Base-by-base conservation (phyloP, 352 stramenopile species). In the Phytophthora fragariae region DNA sequence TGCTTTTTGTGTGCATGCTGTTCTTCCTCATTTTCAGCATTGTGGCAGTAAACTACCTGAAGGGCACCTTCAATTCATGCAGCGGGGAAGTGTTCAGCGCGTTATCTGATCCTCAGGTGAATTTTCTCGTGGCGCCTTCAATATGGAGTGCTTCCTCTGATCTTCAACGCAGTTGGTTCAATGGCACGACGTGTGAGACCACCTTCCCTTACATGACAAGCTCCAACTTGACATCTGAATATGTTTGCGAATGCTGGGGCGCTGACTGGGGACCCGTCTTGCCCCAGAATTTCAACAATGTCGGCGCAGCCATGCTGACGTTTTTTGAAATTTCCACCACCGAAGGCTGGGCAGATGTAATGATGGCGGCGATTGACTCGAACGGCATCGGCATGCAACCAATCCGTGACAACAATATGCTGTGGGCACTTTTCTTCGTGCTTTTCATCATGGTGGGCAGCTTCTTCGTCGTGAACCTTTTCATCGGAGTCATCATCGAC, bases 11-110 rank as follows among this genome's bases (percentile, higher is more conserved):
- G 2, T 98, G 92, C 57, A 82, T 92, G 49, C 79, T 99, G 0
- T 97, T 98, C 68, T 98, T 97, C 62, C 82, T 99, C 27, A 97
- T 99, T 53, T 99, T 99, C 82, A 97, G 92, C 64, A 98, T 99
- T 62, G 82, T 99, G 62, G 88, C 92, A 5, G 93, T 99, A 0
- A 97, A 94, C 44, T 98, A 98, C 68, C 80, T 99, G 54, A 98
- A 98, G 75, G 97, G 95, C 3, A 83, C 77, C 0, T 94, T 98
- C 74, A 89, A 93, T 65, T 52, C 75, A 0, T 99, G 96, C 76
- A 64, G 79, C 56, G 92, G 89, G n/a, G 72, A 85, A 27, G 71
- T 78, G 8, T 93, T 95, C 49, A 54, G 81, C 8, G 59, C 19
- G 0, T 72, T 95, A 8, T 80, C 79, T 0, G 31, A 56, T 11